Evolutionary conservation across 2,329 filamentous ascomycete genomes (phyloP).

Genomic region (Didymella glomerata): DNA sequence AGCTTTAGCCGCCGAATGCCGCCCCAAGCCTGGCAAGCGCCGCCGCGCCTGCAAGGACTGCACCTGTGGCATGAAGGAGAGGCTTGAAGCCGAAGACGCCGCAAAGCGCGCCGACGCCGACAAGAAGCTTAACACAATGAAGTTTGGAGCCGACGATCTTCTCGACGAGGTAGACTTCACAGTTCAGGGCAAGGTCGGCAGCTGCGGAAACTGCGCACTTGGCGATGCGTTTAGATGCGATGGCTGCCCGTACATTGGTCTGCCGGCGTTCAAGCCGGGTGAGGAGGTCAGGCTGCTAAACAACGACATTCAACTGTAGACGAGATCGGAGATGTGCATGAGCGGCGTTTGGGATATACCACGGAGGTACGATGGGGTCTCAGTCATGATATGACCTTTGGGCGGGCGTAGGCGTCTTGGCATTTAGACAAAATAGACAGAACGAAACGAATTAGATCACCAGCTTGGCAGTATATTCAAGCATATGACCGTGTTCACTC

Average conservation of each 20-base stretch:
- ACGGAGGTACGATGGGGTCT: background rate
- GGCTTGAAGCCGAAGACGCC: constrained; percentile 84
- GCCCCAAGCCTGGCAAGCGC: constrained; percentile 85
- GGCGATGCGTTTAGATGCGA: constrained; percentile 78
- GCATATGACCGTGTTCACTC: background rate
- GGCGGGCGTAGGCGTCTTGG: background rate
- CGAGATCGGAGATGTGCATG: constrained; percentile 1
- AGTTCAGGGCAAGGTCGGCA: constrained; percentile 94
- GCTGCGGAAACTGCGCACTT: constrained; percentile 91
- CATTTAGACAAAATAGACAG: constrained; percentile 7
- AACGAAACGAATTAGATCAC: background rate
- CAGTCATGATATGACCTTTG: background rate
- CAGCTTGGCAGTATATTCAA: background rate
- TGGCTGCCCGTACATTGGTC: constrained; percentile 83
- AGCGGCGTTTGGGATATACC: constrained; percentile 18
- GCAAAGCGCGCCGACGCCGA: constrained; percentile 72
- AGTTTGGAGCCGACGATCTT: constrained; percentile 75
- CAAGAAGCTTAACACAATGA: constrained; percentile 69
- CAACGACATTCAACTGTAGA: constrained; percentile 80
- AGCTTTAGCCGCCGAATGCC: constrained; percentile 78
- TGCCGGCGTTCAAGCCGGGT: constrained; percentile 95
- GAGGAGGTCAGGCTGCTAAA: constrained; percentile 91
- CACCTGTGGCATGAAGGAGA: constrained; percentile 88
- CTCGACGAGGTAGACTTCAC: constrained; percentile 94
- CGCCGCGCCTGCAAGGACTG: constrained; percentile 97